phyloP scores from a whole-genome alignment of 768 basidiomycete genomes.

The Termitomyces sp. region DNA sequence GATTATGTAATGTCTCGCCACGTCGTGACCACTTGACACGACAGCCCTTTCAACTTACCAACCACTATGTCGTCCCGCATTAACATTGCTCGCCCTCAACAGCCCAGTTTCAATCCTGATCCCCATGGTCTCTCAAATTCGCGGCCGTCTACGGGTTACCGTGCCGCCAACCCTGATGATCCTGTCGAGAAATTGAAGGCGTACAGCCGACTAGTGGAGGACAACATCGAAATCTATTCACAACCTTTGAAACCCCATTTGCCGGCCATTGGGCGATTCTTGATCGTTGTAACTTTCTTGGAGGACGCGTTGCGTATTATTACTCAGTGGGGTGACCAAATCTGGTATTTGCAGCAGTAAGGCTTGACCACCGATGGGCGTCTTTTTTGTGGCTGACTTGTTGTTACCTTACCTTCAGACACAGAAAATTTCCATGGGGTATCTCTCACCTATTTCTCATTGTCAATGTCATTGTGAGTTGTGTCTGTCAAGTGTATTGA shows the following conservation, averaged over 20 bases:
- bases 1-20: constrained; percentile 39
- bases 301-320: constrained; percentile 94
- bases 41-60: constrained; percentile 25
- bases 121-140: constrained; percentile 80
- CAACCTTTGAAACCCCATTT: constrained; percentile 93
- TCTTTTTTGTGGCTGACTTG: constrained; percentile 9
- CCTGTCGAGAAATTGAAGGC: constrained; percentile 74
- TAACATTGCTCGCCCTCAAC: constrained; percentile 70
- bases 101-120: constrained; percentile 57
- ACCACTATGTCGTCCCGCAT: constrained; percentile 77
- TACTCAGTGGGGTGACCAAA: constrained; percentile 95
- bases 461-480: constrained; percentile 83
- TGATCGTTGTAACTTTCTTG: constrained; percentile 97
- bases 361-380: constrained; percentile 19
- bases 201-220: constrained; percentile 77
- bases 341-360: constrained; percentile 96
- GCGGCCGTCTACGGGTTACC: constrained; percentile 64
- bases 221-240: constrained; percentile 86
- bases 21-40: constrained; percentile 45
- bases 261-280: constrained; percentile 90
- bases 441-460: constrained; percentile 90
- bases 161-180: constrained; percentile 77
- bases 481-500: neutral
- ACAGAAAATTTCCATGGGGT: constrained; percentile 94
- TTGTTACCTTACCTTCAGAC: constrained; percentile 42